Conservation (phyloP, 2,329 filamentous ascomycete genomes). For the Fusarium sp. region DNA sequence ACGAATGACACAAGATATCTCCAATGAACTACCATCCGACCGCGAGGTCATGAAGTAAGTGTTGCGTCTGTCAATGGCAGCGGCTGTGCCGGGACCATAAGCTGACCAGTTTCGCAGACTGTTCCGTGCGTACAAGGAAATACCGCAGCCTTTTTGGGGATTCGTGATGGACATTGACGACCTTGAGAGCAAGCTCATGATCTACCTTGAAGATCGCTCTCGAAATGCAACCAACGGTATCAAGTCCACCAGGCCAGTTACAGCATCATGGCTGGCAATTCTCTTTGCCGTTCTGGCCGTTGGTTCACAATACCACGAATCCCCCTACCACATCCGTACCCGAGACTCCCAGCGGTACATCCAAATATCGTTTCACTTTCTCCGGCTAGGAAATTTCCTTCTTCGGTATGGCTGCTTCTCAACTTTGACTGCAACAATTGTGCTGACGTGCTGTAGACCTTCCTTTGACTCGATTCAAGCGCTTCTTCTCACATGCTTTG, state of each 20-base stretch:
- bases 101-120: slow-evolving; percentile 59
- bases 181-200: slow-evolving; percentile 74
- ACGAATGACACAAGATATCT: slow-evolving; percentile 72
- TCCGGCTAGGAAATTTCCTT: slow-evolving; percentile 74
- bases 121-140: slow-evolving; percentile 77
- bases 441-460: slow-evolving; percentile 58
- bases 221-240: slow-evolving; percentile 65
- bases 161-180: slow-evolving; percentile 77
- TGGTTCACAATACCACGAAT: slow-evolving; percentile 77
- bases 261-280: slow-evolving; percentile 76
- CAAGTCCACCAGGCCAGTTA: slow-evolving; percentile 66
- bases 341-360: slow-evolving; percentile 73
- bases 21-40: slow-evolving; percentile 73
- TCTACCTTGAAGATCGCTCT: slow-evolving; percentile 75
- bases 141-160: slow-evolving; percentile 77
- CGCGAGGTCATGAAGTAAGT: slow-evolving; percentile 76
- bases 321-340: slow-evolving; percentile 73
- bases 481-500: slow-evolving; percentile 73
- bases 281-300: slow-evolving; percentile 76
- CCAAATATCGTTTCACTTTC: slow-evolving; percentile 75
- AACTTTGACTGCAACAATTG: not conserved
- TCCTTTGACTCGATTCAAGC: slow-evolving; percentile 78
- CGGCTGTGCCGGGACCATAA: not conserved
- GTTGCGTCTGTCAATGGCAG: not conserved
- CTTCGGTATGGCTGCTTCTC: slow-evolving; percentile 60